Evolutionary conservation across 495 filamentous ascomycete species (phyloP), one percentile per base, ranked within the genome.

Genomic region (Penicillium tannophilum): DNA sequence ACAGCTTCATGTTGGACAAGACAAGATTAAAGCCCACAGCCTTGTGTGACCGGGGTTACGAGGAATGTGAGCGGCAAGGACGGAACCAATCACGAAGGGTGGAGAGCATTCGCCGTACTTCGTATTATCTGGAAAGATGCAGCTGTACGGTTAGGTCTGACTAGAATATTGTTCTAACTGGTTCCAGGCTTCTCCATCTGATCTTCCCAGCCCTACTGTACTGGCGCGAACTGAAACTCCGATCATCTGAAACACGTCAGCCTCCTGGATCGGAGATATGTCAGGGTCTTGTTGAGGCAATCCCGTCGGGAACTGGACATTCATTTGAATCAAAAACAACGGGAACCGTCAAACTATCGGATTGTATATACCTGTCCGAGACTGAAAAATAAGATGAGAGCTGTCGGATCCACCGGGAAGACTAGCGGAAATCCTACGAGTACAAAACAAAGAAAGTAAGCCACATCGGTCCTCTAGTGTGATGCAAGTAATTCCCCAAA

Each of bases 161-260:
- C 33, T 36, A 14, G 33, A 36, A 36, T 36, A 6, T 36, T 28
- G 28, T 4, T 36, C 33, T 36, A 11, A 12, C 46, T 26, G 23
- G 19, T 30, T 49, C 46, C 46, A 23, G 23, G 11, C 4, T 45
- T 49, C 16, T 20, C 44, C 14, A 47, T 47, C 14, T 24, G 24
- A 28, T 23, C 19, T 28, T 24, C 9, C 44, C 54, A 52, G 56
- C 56, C 56, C 28, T 52, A 58, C 28, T 28, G 1, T 28, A 7
- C 31, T 43, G 41, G 62, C 58, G 62, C 55, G 54, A 64, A 61
- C 45, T 61, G 41, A 58, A 64, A 58, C 58, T 28, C 60, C 47
- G 31, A 30, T 11, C 16, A 46, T 55, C 57, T 55, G 62, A 64
- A 64, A 64, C 62, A 31, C 30, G 31, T 30, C 23, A 26, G 9